Evolutionary conservation across 1,139 yeast genomes (phyloP), one percentile per base, ranked within the genome.

Genomic region (Eremothecium coryli): DNA sequence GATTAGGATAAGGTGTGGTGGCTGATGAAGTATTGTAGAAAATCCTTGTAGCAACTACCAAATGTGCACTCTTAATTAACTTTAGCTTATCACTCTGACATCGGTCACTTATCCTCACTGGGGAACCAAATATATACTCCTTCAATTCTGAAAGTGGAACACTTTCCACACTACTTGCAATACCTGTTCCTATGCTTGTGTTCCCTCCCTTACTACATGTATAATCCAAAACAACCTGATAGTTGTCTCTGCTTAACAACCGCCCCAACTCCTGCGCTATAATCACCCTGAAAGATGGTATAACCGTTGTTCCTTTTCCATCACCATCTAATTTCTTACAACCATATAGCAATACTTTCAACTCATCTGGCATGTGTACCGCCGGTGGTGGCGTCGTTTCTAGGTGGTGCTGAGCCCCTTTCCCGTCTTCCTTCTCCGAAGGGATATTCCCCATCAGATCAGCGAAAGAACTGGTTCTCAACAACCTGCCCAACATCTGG

Each of bases 211-310:
- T 41, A 28, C 54, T 40, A 33, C 49, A 50, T n/a, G 46, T 44
- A 2, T 42, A 37, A 36, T 62, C 66, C 37, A 56, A 44, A 5
- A 52, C 42, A 0, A 56, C 42, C 28, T 47, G 55, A 37, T 57
- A 57, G 39, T 60, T 59, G 37, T 59, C 53, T 26, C 57, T 49
- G 29, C 60, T 55, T 24, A 49, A 48, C 31, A 59, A 42, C 20
- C 54, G 59, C 5, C 61, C 64, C 8, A 58, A 54, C 34, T 61
- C 65, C 33, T 59, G 61, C 1, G 61, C 54, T 2, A 62, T 43
- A 2, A 60, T 18, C 11, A 61, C 35, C 32, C 66, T 43, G 37
- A 54, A 59, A 4, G 47, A 46, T 29, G 43, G 7, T 43, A 35
- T 5, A 42, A 32, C 14, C 31, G 33, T 26, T 26, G 23, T 24